Percentiles rank a stretch among this genome's conserved stretches.
phyloP scores from a whole-genome alignment of 306 rosid genomes.

The Fragaria vesca region DNA sequence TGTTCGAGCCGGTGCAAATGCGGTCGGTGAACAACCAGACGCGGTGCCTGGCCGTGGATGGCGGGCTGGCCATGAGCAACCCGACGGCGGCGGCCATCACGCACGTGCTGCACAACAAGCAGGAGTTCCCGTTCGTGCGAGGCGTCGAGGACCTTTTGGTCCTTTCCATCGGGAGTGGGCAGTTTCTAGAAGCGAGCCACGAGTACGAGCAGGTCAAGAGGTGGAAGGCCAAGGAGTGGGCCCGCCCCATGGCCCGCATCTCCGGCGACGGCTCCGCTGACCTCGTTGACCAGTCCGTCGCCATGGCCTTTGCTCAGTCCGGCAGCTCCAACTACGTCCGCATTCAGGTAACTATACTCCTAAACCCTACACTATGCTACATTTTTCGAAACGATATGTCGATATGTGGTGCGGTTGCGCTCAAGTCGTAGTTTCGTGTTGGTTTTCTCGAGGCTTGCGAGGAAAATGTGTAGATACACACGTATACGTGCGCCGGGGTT shows the following conservation, averaged over 20 bases:
- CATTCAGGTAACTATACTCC: slow-evolving; percentile 60
- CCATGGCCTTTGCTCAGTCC: slow-evolving; percentile 88
- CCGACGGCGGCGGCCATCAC: slow-evolving; percentile 94
- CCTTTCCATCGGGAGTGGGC: slow-evolving; percentile 85
- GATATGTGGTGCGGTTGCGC: no score
- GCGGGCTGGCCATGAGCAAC: slow-evolving; percentile 87
- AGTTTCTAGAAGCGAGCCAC: slow-evolving; percentile 54
- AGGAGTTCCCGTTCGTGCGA: slow-evolving; percentile 96
- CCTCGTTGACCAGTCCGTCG: slow-evolving; percentile 88
- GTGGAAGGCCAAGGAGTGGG: slow-evolving; percentile 94
- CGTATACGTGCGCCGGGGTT: neutral
- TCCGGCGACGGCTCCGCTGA: slow-evolving; percentile 87
- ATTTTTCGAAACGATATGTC: no score
- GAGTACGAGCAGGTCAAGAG: slow-evolving; percentile 62
- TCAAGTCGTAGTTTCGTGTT: no score
- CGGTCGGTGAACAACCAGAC: slow-evolving; percentile 66
- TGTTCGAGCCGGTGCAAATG: slow-evolving; percentile 76
- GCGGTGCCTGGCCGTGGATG: slow-evolving; percentile 79
- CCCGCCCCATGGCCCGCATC: slow-evolving; percentile 84
- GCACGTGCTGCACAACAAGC: slow-evolving; percentile 97
- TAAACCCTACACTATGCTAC: no score
- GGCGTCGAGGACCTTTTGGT: slow-evolving; percentile 96
- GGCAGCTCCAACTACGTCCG: slow-evolving; percentile 81
- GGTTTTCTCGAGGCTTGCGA: no score
- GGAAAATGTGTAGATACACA: neutral